Evolutionary conservation across 805 yeast species (phyloP), one percentile per base, ranked within the genome.

Genomic region (Sugiyamaella chiloensis): DNA sequence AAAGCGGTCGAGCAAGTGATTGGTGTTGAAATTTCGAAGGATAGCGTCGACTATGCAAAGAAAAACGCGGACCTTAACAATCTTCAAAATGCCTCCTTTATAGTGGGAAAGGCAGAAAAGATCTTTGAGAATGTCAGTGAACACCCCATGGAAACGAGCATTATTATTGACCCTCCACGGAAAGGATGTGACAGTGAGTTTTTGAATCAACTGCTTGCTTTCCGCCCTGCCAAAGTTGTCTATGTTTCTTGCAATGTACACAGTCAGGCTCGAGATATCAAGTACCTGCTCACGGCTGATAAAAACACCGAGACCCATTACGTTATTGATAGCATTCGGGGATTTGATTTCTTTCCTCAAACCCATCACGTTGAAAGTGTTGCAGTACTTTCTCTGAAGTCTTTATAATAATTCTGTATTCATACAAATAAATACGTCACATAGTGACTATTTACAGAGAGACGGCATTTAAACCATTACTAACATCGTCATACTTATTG

Each of bases 201-300:
- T 62, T 72, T 93, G 66, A 80, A 83, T 55, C 99, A 93, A 69
- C 72, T 93, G 48, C 77, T 93, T 17, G 87, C 74, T 17, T 93
- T 86, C 67, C 73, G 78, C 52, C 98, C 99, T 2, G 85, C 85
- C 12, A 81, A 82, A 58, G 80, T 93, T 46, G 95, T 93, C n/a
- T 93, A 93, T 68, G 86, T 93, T 48, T 87, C 96, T 52, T 93
- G 99, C 73, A 93, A 93, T 62, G 99, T 93, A 42, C 97, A 91
- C 69, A 87, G 96, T 16, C 99, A 93, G 67, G 98, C 98, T 3
- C 74, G 98, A 58, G 99, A 93, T 64, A 64, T 93, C 40, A 91
- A 87, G 56, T 89, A 81, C 72, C 86, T 93, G 60, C 65, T 90
- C 48, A 78, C 75, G 52, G 74, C 81, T 30, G 82, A 91, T 6